These are phyloP conservation scores for Dissophora globulifera DNA, from an alignment of 192 early-diverging fungal genomes.

Conservation along the genomic window DNA sequence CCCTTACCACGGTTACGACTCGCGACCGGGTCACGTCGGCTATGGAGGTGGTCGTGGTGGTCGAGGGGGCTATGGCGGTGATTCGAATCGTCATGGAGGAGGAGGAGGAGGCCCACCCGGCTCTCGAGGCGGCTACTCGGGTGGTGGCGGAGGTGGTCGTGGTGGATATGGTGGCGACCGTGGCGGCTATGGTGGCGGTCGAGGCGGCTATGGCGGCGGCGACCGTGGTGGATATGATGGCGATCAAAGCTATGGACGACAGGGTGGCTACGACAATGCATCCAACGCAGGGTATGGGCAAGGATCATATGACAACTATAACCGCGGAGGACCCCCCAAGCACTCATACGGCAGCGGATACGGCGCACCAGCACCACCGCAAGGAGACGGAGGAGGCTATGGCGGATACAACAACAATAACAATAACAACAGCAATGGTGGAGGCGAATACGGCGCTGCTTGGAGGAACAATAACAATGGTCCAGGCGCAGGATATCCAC, in stretches of 20 bases:
- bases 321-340: constrained; percentile 14
- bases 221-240: constrained; percentile 37
- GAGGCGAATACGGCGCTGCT: constrained; percentile 20
- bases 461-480: constrained; percentile 37
- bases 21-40: constrained; percentile 40
- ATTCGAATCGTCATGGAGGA: constrained; percentile 34
- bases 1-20: constrained; percentile 47
- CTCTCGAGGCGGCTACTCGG: constrained; percentile 25
- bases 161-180: constrained; percentile 39
- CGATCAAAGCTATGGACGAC: constrained; percentile 19
- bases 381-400: constrained; percentile 28
- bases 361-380: no score
- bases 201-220: no score
- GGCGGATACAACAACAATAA: constrained; percentile 23
- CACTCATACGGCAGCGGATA: constrained; percentile 8
- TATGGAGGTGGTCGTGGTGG: constrained; percentile 43
- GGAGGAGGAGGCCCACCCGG: constrained; percentile 32
- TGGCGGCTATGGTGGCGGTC: constrained; percentile 25
- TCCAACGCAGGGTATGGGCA: constrained; percentile 1
- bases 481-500: constrained; percentile 10
- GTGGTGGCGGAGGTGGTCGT: constrained; percentile 26
- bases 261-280: constrained; percentile 22
- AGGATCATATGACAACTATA: constrained; percentile 6
- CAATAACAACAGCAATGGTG: constrained; percentile 5
- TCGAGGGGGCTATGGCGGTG: constrained; percentile 27